Evolutionary conservation across 2,329 filamentous ascomycete species (phyloP).

Genomic region (Neophaeococcomyces mojaviensis): DNA sequence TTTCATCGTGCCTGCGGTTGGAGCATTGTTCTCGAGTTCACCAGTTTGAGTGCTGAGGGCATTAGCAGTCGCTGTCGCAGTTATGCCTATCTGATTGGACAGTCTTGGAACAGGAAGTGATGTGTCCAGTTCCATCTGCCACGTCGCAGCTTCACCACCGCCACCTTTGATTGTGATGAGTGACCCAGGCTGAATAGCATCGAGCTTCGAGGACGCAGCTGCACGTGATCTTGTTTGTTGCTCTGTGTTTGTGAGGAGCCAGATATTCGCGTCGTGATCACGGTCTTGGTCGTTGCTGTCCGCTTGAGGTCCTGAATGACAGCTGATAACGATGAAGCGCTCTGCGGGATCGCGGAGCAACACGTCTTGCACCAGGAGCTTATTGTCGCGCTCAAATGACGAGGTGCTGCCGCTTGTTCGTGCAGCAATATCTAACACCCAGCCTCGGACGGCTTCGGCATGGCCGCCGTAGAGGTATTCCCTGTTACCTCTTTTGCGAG

Average conservation of each 20-base stretch:
- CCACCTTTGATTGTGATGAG: conserved; percentile 53
- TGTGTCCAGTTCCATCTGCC: neutral
- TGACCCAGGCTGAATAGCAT: conserved; percentile 65
- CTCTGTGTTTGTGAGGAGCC: too few relatives aligned
- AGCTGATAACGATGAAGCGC: too few relatives aligned
- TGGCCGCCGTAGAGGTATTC: conserved; percentile 18
- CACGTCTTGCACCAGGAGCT: too few relatives aligned
- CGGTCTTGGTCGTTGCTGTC: too few relatives aligned
- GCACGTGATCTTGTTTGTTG: neutral
- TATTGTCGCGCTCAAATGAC: too few relatives aligned
- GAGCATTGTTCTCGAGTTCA: neutral
- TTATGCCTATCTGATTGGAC: too few relatives aligned
- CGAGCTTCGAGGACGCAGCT: conserved; percentile 52
- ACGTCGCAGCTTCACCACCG: conserved; percentile 2
- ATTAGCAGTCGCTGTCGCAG: too few relatives aligned
- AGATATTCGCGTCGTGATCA: too few relatives aligned
- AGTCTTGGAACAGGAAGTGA: too few relatives aligned
- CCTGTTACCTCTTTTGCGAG: conserved; percentile 16
- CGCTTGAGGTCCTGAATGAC: too few relatives aligned
- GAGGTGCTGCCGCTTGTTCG: neutral
- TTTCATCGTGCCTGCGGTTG: neutral
- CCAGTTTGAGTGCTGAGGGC: too few relatives aligned
- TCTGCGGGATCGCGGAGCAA: too few relatives aligned
- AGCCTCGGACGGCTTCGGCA: conserved; percentile 16
- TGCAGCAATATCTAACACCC: conserved; percentile 17